Evolutionary conservation across 1,284 basidiomycete genomes (phyloP).

Genomic region (Somion occarium): DNA sequence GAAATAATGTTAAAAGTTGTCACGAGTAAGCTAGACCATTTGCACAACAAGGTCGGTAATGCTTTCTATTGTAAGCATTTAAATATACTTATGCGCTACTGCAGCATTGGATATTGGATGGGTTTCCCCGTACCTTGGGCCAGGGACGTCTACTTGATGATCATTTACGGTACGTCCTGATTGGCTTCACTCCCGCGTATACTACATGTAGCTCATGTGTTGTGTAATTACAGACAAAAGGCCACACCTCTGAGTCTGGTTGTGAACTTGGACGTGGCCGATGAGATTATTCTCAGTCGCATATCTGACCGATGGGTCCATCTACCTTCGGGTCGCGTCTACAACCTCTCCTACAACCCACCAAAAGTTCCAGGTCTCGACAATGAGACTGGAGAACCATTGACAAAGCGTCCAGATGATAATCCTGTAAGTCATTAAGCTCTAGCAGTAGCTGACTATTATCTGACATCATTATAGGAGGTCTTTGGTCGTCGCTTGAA

Average conservation of each 20-base stretch:
- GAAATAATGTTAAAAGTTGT: slow-evolving; percentile 75
- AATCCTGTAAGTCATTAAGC: slow-evolving; percentile 63
- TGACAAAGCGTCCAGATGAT: slow-evolving; percentile 90
- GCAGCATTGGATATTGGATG: slow-evolving; percentile 92
- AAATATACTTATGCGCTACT: not conserved
- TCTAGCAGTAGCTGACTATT: slow-evolving; percentile 6
- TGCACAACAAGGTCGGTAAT: slow-evolving; percentile 55
- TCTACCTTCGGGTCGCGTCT: slow-evolving; percentile 88
- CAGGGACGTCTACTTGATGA: slow-evolving; percentile 86
- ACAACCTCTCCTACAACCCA: slow-evolving; percentile 89
- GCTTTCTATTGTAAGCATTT: not conserved
- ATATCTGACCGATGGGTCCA: slow-evolving; percentile 96
- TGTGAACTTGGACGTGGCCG: slow-evolving; percentile 89
- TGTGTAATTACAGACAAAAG: slow-evolving; percentile 39
- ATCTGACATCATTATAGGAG: slow-evolving; percentile 46
- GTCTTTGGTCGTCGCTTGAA: slow-evolving; percentile 78
- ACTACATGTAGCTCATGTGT: too few relatives aligned
- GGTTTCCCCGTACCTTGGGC: slow-evolving; percentile 90
- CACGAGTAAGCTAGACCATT: slow-evolving; percentile 61
- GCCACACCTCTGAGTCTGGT: slow-evolving; percentile 75
- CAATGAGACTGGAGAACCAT: slow-evolving; percentile 89
- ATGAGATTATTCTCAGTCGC: slow-evolving; percentile 83
- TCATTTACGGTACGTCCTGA: slow-evolving; percentile 51
- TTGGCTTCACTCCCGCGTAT: not conserved
- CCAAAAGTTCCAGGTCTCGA: slow-evolving; percentile 86